These are phyloP conservation scores for Exophiala lecanii-corni DNA, from an alignment of 2,329 filamentous ascomycete genomes.

Conservation along the genomic window DNA sequence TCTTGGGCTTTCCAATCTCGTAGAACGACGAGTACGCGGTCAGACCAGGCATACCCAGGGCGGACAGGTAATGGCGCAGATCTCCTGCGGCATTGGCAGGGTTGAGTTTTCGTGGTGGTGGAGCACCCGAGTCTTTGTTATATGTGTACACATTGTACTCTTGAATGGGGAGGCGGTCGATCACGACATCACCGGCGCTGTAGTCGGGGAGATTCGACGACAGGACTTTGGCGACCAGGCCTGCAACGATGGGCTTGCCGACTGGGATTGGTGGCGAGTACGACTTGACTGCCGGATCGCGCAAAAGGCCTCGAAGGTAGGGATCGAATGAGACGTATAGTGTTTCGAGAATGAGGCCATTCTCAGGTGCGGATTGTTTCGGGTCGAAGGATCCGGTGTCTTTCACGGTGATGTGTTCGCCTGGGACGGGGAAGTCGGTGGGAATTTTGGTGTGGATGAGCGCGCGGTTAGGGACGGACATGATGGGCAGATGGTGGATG, in stretches of 20 bases:
- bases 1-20: conserved; percentile 68
- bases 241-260: conserved; percentile 60
- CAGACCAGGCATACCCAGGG: conserved; percentile 73
- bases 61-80: conserved; percentile 61
- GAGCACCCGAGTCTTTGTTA: neutral
- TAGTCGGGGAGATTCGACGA: conserved; percentile 63
- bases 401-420: conserved; percentile 66
- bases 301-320: conserved; percentile 71
- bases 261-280: conserved; percentile 62
- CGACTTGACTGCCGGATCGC: conserved; percentile 57
- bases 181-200: conserved; percentile 59
- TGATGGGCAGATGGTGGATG: conserved; percentile 5
- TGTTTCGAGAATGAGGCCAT: conserved; percentile 61
- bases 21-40: conserved; percentile 72
- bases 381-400: conserved; percentile 59
- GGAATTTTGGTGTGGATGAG: conserved; percentile 70
- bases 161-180: conserved; percentile 56
- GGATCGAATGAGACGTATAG: conserved; percentile 69
- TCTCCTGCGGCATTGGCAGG: conserved; percentile 26
- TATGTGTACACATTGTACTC: conserved; percentile 52
- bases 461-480: conserved; percentile 58
- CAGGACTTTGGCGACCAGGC: conserved; percentile 62
- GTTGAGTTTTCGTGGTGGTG: conserved; percentile 14
- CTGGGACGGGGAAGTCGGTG: conserved; percentile 59
- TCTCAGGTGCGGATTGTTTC: conserved; percentile 46